These are phyloP conservation scores for Lactarius psammicola DNA, from an alignment of 768 basidiomycete genomes.

Conservation along the genomic window DNA sequence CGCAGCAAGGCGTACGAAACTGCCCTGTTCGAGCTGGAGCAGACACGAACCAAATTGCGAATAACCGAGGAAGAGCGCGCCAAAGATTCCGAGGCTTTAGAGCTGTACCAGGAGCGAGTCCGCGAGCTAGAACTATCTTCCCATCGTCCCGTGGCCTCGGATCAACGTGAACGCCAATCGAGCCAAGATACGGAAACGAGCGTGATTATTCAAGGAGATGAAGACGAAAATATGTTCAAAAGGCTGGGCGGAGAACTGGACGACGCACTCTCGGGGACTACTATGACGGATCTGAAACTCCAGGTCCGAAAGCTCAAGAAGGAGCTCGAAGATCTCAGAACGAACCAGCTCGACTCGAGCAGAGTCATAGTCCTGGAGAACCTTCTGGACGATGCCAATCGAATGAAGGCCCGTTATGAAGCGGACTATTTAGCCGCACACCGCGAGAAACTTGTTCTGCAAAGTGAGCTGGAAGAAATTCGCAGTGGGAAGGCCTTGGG, in stretches of 20 bases:
- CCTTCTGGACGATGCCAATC: constrained; percentile 84
- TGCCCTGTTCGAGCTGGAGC: constrained; percentile 74
- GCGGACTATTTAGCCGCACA: constrained; percentile 82
- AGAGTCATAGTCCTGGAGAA: constrained; percentile 85
- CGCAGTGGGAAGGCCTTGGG: constrained; percentile 79
- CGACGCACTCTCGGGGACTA: constrained; percentile 76
- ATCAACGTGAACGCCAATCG: constrained; percentile 40
- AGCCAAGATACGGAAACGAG: constrained; percentile 40
- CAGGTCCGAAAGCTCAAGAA: constrained; percentile 78
- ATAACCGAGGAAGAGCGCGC: constrained; percentile 66
- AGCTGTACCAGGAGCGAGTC: constrained; percentile 87
- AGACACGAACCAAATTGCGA: constrained; percentile 65
- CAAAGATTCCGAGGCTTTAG: constrained; percentile 80
- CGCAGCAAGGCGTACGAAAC: constrained; percentile 71
- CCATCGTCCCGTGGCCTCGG: constrained; percentile 44
- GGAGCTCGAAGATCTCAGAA: constrained; percentile 72
- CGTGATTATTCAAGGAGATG: constrained; percentile 35
- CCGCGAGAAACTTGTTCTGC: constrained; percentile 75
- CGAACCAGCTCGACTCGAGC: constrained; percentile 74
- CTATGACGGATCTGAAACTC: constrained; percentile 90
- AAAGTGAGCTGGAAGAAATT: constrained; percentile 85
- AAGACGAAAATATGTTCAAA: constrained; percentile 49
- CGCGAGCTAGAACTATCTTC: constrained; percentile 79
- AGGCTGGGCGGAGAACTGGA: constrained; percentile 86
- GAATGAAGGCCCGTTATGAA: constrained; percentile 88